Evolutionary conservation across 768 basidiomycete species (phyloP).

Genomic region (Pulveroboletus sp.): DNA sequence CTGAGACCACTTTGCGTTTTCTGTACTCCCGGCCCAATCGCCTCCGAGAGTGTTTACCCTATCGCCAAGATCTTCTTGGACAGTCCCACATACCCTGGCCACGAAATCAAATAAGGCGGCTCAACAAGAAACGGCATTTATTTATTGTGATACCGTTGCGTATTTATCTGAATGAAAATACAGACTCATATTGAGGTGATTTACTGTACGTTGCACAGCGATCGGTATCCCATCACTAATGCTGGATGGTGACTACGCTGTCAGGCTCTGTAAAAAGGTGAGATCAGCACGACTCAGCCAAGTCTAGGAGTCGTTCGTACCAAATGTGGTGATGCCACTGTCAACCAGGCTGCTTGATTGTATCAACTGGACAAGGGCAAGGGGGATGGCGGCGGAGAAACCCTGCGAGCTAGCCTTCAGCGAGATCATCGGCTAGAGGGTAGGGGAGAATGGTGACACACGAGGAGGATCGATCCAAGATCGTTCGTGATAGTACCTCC

Average conservation of each 20-base stretch:
- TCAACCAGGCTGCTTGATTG: background rate
- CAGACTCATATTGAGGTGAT: background rate
- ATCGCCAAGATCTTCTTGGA: background rate
- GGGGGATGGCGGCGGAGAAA: conserved; percentile 17
- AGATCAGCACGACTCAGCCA: background rate
- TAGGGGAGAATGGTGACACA: background rate
- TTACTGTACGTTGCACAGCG: background rate
- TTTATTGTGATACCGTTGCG: background rate
- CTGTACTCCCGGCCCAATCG: background rate
- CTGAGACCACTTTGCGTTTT: conserved; percentile 3
- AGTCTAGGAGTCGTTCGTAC: conserved; percentile 2
- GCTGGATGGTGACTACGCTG: background rate
- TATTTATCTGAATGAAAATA: background rate
- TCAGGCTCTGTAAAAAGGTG: conserved; percentile 14
- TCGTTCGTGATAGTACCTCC: conserved; percentile 16
- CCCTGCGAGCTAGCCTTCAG: conserved; percentile 4
- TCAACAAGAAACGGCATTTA: background rate
- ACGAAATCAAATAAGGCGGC: background rate
- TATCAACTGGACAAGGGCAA: background rate
- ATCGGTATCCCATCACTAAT: background rate
- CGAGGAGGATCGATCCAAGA: background rate
- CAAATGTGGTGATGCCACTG: conserved; percentile 12
- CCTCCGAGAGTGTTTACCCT: too few species aligned
- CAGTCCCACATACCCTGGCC: background rate
- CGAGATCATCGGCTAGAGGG: background rate